phyloP scores from a whole-genome alignment of 2,329 filamentous ascomycete genomes.

The Thielaviopsis populi region DNA sequence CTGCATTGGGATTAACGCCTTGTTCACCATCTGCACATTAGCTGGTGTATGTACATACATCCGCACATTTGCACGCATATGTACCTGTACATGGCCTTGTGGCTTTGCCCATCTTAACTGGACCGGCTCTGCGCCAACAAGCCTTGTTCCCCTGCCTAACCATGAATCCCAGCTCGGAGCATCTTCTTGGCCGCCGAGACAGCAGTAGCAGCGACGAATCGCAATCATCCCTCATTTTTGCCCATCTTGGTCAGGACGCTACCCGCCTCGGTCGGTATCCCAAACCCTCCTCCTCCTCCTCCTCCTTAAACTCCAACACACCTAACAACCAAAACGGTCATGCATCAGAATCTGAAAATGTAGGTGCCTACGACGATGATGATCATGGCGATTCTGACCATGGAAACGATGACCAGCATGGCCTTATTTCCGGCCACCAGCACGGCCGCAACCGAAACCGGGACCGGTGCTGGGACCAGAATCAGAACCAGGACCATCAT shows the following conservation, averaged over 20 bases:
- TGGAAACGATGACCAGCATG: not conserved
- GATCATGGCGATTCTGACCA: not conserved
- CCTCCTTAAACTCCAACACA: not conserved
- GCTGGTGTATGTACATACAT: not conserved
- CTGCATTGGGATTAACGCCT: too few species aligned
- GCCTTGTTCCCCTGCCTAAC: not conserved
- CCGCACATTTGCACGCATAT: not conserved
- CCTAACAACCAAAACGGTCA: not conserved
- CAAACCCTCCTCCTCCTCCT: not conserved
- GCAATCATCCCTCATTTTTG: not conserved
- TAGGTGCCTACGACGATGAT: not conserved
- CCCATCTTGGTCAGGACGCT: not conserved
- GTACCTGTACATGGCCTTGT: not conserved
- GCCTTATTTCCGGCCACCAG: not conserved
- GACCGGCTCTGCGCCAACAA: not conserved
- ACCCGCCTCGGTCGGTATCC: conserved; percentile 3
- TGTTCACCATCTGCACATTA: too few species aligned
- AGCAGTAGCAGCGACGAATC: not conserved
- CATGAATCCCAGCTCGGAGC: conserved; percentile 1
- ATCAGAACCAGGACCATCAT: not conserved
- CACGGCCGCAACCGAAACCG: not conserved
- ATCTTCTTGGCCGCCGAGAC: not conserved
- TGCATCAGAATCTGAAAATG: not conserved
- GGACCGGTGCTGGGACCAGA: too few species aligned
- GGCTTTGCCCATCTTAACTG: not conserved